Evolutionary conservation across 2,329 filamentous ascomycete species (phyloP).

Genomic region (Nakataea oryzae): DNA sequence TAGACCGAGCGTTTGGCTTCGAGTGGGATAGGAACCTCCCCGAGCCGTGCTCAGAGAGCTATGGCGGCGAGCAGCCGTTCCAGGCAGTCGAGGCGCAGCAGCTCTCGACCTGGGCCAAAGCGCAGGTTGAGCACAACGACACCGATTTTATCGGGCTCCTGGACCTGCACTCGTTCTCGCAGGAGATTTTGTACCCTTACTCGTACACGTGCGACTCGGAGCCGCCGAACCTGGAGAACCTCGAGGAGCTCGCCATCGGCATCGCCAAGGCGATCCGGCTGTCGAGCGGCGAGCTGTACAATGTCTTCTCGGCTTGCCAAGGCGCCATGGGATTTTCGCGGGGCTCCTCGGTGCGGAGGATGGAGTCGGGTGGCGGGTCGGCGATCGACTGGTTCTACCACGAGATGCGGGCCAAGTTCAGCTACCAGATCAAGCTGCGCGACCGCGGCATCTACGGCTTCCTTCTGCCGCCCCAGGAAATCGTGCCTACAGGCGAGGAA

Average conservation of each 20-base stretch:
- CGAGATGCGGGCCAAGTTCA: slow-evolving; percentile 68
- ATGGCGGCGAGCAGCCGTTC: slow-evolving; percentile 74
- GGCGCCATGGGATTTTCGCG: slow-evolving; percentile 44
- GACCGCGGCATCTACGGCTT: slow-evolving; percentile 95
- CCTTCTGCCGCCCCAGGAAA: slow-evolving; percentile 74
- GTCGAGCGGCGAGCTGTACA: slow-evolving; percentile 66
- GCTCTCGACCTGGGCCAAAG: slow-evolving; percentile 73
- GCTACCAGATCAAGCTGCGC: slow-evolving; percentile 88
- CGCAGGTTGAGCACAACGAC: slow-evolving; percentile 60
- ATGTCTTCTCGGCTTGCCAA: slow-evolving; percentile 77
- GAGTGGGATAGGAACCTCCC: slow-evolving; percentile 65
- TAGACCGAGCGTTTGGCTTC: slow-evolving; percentile 79
- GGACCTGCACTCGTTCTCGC: slow-evolving; percentile 90
- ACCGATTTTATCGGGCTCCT: slow-evolving; percentile 74
- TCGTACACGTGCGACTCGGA: slow-evolving; percentile 69
- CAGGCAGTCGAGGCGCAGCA: slow-evolving; percentile 68
- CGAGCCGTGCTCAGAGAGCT: slow-evolving; percentile 88
- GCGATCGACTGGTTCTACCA: slow-evolving; percentile 95
- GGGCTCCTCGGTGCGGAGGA: slow-evolving; percentile 26
- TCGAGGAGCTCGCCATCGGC: slow-evolving; percentile 81
- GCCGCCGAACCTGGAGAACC: slow-evolving; percentile 81
- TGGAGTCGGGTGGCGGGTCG: slow-evolving; percentile 72
- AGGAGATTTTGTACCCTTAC: slow-evolving; percentile 90
- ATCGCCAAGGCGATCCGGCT: slow-evolving; percentile 81
- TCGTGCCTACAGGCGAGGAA: slow-evolving; percentile 83